Evolutionary conservation across 495 filamentous ascomycete species (phyloP), one percentile per base, ranked within the genome.

Genomic region (Aspergillus ostianus): DNA sequence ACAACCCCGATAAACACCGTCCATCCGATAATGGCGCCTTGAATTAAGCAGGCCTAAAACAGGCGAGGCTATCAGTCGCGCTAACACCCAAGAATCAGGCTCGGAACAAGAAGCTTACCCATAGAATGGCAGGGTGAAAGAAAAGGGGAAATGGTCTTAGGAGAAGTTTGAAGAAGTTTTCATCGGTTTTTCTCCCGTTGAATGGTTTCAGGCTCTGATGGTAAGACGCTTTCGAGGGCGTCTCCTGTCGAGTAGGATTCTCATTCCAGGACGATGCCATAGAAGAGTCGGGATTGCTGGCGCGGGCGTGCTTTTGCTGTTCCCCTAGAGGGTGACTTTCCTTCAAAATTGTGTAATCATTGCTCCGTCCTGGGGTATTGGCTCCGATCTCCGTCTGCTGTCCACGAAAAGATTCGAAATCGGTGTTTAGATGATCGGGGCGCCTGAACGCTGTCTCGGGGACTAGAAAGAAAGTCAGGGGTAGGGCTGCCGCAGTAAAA

Each of bases 21-120:
- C 93, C 93, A 97, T 59, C 93, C 93, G 61, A 97, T 95, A 59
- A 96, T 80, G 1, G 90, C 84, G 13, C 92, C 92, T 80, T 97
- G 93, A 48, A 91, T 96, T 2, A 97, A 77, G 68, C 89, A 93
- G 10, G 90, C 91, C 75, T 79, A 41, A 48, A 15, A 47, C 18
- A 29, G 58, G 26, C 13, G n/a, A 23, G 17, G 17, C 8, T 17
- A 41, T 41, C 36, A 41, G 36, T 15, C 13, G 13, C 10, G 1
- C 13, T 4, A 15, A 15, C 13, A 4, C 36, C 9, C 1, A 10
- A 10, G 5, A 5, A 8, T 1, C 3, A 4, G 36, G 9, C 13
- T 10, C 29, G 36, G 12, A 17, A 5, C 10, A 2, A 41, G 36
- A 30, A 10, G 55, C 76, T 61, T 74, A 78, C 77, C 90, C 91